Percentiles rank a stretch among this genome's conserved stretches.
These are phyloP conservation scores for Chalaropsis ovoidea DNA, from an alignment of 2,329 filamentous ascomycete species.

Conservation along the genomic window DNA sequence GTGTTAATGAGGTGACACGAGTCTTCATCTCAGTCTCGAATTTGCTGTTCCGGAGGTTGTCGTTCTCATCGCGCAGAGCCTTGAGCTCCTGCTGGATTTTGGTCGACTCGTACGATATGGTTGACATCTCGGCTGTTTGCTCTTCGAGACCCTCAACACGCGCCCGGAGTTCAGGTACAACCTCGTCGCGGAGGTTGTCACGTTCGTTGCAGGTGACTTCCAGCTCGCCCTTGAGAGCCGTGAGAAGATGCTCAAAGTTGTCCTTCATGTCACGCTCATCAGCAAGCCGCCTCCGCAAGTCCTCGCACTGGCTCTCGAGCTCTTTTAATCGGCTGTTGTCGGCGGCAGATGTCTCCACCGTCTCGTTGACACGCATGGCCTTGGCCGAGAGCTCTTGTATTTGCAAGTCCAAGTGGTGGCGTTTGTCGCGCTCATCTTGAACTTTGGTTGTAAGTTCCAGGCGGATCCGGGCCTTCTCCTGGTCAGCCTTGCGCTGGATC, in stretches of 20 bases:
- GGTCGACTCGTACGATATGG: slow-evolving; percentile 65
- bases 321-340: slow-evolving; percentile 58
- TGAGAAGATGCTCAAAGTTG: slow-evolving; percentile 86
- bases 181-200: slow-evolving; percentile 81
- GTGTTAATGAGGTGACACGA: slow-evolving; percentile 25
- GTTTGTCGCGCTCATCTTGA: slow-evolving; percentile 70
- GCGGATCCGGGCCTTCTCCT: slow-evolving; percentile 79
- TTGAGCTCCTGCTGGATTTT: slow-evolving; percentile 82
- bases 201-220: slow-evolving; percentile 75
- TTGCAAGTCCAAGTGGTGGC: slow-evolving; percentile 70
- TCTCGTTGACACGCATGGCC: slow-evolving; percentile 52
- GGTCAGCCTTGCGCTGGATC: slow-evolving; percentile 72
- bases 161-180: slow-evolving; percentile 67
- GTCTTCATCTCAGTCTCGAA: slow-evolving; percentile 25
- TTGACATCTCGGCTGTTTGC: slow-evolving; percentile 61
- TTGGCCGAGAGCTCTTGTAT: slow-evolving; percentile 73
- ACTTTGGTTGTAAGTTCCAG: slow-evolving; percentile 76
- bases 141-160: slow-evolving; percentile 68
- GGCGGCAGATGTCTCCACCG: slow-evolving; percentile 47
- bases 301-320: slow-evolving; percentile 69
- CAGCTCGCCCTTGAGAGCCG: slow-evolving; percentile 72
- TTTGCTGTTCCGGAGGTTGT: slow-evolving; percentile 43
- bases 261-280: slow-evolving; percentile 83
- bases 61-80: slow-evolving; percentile 56
- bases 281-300: slow-evolving; percentile 66